phyloP scores from a whole-genome alignment of 495 filamentous ascomycete genomes.

The Cercophora sp. region DNA sequence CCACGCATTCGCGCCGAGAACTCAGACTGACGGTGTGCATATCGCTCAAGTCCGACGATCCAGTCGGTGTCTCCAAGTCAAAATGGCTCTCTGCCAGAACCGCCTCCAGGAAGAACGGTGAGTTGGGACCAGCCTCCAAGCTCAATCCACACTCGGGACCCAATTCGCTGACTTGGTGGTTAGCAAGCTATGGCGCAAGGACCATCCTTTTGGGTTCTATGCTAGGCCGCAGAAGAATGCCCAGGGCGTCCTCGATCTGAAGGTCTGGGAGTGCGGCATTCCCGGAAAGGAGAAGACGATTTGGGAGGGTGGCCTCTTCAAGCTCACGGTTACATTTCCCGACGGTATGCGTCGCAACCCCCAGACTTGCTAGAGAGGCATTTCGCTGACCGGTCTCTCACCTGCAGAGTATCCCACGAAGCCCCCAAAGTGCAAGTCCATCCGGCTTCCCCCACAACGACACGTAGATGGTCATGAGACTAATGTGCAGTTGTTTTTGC shows the following conservation, averaged over 20 bases:
- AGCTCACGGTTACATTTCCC: slow-evolving; percentile 86
- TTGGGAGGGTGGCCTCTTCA: slow-evolving; percentile 96
- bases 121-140: slow-evolving; percentile 13
- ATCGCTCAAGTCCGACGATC: not conserved
- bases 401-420: slow-evolving; percentile 93
- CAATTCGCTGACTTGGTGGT: no score
- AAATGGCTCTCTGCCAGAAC: slow-evolving; percentile 85
- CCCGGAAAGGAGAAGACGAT: slow-evolving; percentile 93
- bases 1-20: slow-evolving; percentile 15
- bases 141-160: not conserved
- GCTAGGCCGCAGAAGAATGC: slow-evolving; percentile 78
- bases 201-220: slow-evolving; percentile 97
- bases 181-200: slow-evolving; percentile 94
- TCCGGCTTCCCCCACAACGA: not conserved
- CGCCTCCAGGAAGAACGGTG: slow-evolving; percentile 90
- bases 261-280: slow-evolving; percentile 93
- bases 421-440: slow-evolving; percentile 85
- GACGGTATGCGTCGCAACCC: slow-evolving; percentile 64
- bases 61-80: not conserved
- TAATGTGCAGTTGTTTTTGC: slow-evolving; percentile 22
- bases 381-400: slow-evolving; percentile 16
- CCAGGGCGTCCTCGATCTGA: slow-evolving; percentile 82
- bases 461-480: slow-evolving; percentile 14
- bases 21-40: slow-evolving; percentile 6
- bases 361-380: not conserved